Evolutionary conservation across 768 basidiomycete genomes (phyloP).

Genomic region (Kwoniella sp.): DNA sequence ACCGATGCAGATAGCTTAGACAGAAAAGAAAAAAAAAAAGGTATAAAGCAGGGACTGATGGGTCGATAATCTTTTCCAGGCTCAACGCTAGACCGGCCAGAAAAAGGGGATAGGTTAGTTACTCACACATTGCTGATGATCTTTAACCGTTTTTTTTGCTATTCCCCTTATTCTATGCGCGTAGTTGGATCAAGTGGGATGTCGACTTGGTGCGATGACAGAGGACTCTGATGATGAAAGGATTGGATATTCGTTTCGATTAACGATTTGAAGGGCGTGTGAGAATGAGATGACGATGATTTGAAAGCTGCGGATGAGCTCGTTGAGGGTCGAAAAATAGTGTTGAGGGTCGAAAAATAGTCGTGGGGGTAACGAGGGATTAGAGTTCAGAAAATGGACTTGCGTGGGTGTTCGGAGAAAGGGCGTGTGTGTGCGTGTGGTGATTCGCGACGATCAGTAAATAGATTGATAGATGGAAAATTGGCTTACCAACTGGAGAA

Average conservation of each 20-base stretch:
- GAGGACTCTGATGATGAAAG: background rate
- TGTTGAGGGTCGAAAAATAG: too few relatives aligned
- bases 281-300: background rate
- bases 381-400: background rate
- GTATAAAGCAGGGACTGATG: background rate
- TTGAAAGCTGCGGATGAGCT: background rate
- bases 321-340: too few relatives aligned
- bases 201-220: too few relatives aligned
- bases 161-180: background rate
- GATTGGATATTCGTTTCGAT: background rate
- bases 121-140: constrained; percentile 3
- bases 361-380: background rate
- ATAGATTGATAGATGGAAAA: too few relatives aligned
- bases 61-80: too few relatives aligned
- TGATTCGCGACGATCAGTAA: too few relatives aligned
- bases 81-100: too few relatives aligned
- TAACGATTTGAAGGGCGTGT: background rate
- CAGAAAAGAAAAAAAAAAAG: background rate
- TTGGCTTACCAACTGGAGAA: background rate
- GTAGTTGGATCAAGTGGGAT: too few relatives aligned
- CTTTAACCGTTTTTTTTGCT: background rate
- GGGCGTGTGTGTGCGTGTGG: too few relatives aligned
- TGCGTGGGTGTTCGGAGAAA: background rate
- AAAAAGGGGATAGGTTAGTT: background rate
- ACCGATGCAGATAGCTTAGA: background rate